These are phyloP conservation scores for Ceratobasidium papillatum DNA, from an alignment of 1,284 basidiomycete species.

Conservation along the genomic window DNA sequence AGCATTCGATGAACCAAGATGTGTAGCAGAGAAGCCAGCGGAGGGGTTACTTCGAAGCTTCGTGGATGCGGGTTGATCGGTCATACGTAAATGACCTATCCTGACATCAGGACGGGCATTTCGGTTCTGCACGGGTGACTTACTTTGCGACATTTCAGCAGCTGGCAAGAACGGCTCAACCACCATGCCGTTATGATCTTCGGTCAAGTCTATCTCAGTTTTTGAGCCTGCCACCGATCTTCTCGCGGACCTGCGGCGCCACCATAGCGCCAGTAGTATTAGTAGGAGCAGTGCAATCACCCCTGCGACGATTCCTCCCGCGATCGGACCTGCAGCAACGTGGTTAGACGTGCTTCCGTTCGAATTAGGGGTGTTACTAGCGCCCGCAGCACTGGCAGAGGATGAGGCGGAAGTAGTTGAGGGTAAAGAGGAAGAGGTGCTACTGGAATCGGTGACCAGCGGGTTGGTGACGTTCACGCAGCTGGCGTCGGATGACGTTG, in stretches of 20 bases:
- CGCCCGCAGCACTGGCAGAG: background rate
- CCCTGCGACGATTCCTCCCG: constrained; percentile 10
- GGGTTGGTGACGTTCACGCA: constrained; percentile 28
- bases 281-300: constrained; percentile 1
- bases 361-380: background rate
- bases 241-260: background rate
- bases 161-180: constrained; percentile 14
- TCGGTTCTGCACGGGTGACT: background rate
- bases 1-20: background rate
- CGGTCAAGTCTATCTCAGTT: background rate
- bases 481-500: constrained; percentile 9
- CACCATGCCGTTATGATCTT: background rate
- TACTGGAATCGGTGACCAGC: constrained; percentile 19
- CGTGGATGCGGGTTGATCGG: background rate
- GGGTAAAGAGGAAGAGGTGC: background rate
- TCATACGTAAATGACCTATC: background rate
- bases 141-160: background rate
- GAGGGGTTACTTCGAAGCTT: background rate
- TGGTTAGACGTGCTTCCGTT: background rate
- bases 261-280: background rate
- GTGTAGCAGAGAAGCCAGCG: background rate
- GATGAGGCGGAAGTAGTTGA: background rate
- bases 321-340: background rate
- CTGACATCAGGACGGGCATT: background rate
- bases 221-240: background rate